phyloP scores from a whole-genome alignment of 1,139 yeast species.

The Chernovozyma aurita region DNA sequence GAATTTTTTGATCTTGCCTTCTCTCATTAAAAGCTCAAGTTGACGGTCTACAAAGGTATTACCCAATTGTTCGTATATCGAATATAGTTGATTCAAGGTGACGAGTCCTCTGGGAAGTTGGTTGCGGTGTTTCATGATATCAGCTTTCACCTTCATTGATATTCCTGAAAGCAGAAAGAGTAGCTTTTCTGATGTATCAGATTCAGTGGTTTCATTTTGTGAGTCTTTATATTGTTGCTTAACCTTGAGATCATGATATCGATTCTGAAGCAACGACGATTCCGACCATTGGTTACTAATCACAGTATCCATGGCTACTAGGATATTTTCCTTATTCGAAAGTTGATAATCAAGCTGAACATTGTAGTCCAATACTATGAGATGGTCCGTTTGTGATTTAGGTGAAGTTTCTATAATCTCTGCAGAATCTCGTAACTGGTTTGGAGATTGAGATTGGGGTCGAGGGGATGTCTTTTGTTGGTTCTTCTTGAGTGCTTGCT shows the following conservation, averaged over 20 bases:
- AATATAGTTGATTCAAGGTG: slow-evolving; percentile 37
- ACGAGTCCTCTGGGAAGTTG: slow-evolving; percentile 32
- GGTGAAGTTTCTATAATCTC: slow-evolving; percentile 7
- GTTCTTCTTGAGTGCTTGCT: slow-evolving; percentile 14
- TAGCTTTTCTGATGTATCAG: slow-evolving; percentile 21
- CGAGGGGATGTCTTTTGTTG: slow-evolving; percentile 7
- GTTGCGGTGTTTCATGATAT: slow-evolving; percentile 31
- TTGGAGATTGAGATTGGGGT: slow-evolving; percentile 1
- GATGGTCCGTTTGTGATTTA: slow-evolving; percentile 6
- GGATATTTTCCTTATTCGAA: slow-evolving; percentile 25
- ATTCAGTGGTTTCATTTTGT: neutral
- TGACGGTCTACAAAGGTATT: slow-evolving; percentile 42
- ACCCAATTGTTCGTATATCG: slow-evolving; percentile 37
- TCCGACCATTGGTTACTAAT: slow-evolving; percentile 39
- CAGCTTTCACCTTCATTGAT: slow-evolving; percentile 33
- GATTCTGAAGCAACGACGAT: slow-evolving; percentile 21
- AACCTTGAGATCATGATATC: slow-evolving; percentile 16
- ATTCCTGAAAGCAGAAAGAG: slow-evolving; percentile 33
- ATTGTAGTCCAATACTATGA: slow-evolving; percentile 29
- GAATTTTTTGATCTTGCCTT: slow-evolving; percentile 33
- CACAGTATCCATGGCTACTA: slow-evolving; percentile 32
- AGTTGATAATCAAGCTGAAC: slow-evolving; percentile 40
- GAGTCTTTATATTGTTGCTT: neutral
- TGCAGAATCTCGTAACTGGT: slow-evolving; percentile 8
- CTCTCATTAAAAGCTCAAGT: slow-evolving; percentile 30